Evolutionary conservation across 192 early-diverging fungal species (phyloP), one percentile per base, ranked within the genome.

Genomic region (Linnemannia hyalina): DNA sequence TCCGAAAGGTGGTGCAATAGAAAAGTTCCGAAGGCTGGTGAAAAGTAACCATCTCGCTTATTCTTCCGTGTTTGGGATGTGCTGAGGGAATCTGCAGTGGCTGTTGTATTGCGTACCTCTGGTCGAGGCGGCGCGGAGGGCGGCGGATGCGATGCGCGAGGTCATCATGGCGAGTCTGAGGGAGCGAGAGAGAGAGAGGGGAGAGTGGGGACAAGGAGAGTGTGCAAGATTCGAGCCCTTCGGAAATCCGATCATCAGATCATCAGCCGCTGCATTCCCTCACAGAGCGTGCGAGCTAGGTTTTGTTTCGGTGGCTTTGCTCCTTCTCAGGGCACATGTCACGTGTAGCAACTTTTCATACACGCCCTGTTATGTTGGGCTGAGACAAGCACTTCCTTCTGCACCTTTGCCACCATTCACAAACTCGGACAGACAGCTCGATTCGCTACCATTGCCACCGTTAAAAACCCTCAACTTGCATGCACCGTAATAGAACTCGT

Each of bases 91-190:
- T 22, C 15, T 47, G 32, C 26, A 3, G 38, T 49, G 13, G 71
- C 41, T 46, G 70, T 23, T 23, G 20, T 47, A 60, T 38, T 63
- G 46, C 36, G 60, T 86, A 86, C 84, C 84, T 86, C 84, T 77
- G 80, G 84, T 76, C 73, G 84, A 80, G 74, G 84, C 71, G 68
- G 63, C 80, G 41, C 84, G 84, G 70, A 86, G 84, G 40, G 79
- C 84, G 55, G 84, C 42, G 60, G 84, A 60, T 65, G 84, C 84
- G 84, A 86, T 86, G 75, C 84, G 79, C 79, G 80, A 81, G 72
- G 84, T 68, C 79, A 86, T 86, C 74, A 86, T 86, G 54, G 20
- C 69, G 75, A 70, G 40, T 42, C 75, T 68, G 49, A 54, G 71
- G 40, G 81, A 74, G 55, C 71, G 44, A 73, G 47, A 49, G 40